Percentiles rank a stretch among this genome's conserved stretches.
phyloP scores from a whole-genome alignment of 2,329 filamentous ascomycete species.

The Triangularia verruculosa region DNA sequence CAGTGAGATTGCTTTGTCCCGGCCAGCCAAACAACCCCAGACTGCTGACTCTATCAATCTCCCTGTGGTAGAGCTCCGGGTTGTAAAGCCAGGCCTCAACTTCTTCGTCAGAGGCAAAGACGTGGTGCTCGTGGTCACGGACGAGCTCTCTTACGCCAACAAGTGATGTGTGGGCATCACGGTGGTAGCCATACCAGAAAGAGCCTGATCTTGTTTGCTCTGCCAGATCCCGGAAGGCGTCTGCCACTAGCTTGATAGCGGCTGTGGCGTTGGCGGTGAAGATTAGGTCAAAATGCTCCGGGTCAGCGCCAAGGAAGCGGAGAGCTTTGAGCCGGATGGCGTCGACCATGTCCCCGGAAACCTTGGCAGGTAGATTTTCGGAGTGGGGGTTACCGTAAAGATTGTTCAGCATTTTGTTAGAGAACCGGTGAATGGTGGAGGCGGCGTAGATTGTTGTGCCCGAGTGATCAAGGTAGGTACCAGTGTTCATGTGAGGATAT shows the following conservation, averaged over 20 bases:
- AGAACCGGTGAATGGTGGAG: constrained; percentile 55
- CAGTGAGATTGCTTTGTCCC: constrained; percentile 69
- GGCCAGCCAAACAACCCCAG: constrained; percentile 60
- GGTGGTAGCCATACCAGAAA: constrained; percentile 61
- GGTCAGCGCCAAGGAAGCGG: constrained; percentile 56
- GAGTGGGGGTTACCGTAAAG: constrained; percentile 71
- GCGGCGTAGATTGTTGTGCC: constrained; percentile 57
- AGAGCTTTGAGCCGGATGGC: constrained; percentile 52
- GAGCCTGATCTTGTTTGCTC: constrained; percentile 42
- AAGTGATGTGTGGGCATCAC: constrained; percentile 59
- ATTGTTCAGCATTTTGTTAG: constrained; percentile 50
- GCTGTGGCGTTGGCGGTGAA: constrained; percentile 62
- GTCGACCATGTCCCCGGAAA: constrained; percentile 57
- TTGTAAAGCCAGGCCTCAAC: constrained; percentile 43
- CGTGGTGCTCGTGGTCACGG: constrained; percentile 50
- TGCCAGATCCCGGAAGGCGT: constrained; percentile 53
- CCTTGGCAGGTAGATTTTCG: constrained; percentile 55
- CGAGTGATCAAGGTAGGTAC: constrained; percentile 58
- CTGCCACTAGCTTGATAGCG: constrained; percentile 60
- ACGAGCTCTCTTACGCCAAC: constrained; percentile 69
- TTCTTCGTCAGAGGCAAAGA: constrained; percentile 57
- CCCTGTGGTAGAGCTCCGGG: not conserved
- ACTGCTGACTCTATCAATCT: constrained; percentile 10
- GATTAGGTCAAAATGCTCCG: constrained; percentile 57
- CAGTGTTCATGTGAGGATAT: constrained; percentile 43